These are phyloP conservation scores for Phytophthora tentaculata DNA, from an alignment of 352 stramenopile genomes.

Conservation along the genomic window DNA sequence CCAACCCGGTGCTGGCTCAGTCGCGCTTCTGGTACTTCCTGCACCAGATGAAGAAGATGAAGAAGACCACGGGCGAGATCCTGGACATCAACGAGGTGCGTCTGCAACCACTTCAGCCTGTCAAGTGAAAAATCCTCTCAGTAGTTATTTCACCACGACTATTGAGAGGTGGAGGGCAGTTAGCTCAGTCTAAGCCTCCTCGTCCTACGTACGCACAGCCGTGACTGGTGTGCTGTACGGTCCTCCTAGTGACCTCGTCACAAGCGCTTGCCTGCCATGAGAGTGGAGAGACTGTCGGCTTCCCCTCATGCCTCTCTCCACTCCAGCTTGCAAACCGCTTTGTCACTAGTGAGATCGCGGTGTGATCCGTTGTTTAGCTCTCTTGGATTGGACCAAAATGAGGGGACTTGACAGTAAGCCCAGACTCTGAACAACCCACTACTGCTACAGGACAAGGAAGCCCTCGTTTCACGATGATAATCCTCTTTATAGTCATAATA, in stretches of 20 bases:
- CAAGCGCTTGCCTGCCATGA: constrained; percentile 89
- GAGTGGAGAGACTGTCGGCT: constrained; percentile 43
- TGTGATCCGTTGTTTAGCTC: constrained; percentile 81
- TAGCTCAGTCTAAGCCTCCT: constrained; percentile 2
- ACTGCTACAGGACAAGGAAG: constrained; percentile 18
- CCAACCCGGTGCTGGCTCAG: constrained; percentile 97
- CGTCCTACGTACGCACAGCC: constrained; percentile 17
- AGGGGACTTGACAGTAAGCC: constrained; percentile 39
- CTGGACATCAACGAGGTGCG: constrained; percentile 98
- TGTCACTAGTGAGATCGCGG: constrained; percentile 65
- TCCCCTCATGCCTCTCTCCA: constrained; percentile 41
- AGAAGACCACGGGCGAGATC: constrained; percentile 99
- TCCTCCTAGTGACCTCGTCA: constrained; percentile 59
- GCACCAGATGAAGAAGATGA: constrained; percentile 99
- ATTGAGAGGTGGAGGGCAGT: constrained; percentile 19
- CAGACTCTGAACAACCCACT: constrained; percentile 30
- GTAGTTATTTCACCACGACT: constrained; percentile 12
- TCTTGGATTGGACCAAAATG: constrained; percentile 44
- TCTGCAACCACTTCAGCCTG: constrained; percentile 40
- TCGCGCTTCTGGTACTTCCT: constrained; percentile 99
- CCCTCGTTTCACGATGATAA: neutral
- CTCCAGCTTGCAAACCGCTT: constrained; percentile 91
- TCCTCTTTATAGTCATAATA: neutral
- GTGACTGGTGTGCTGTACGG: constrained; percentile 9
- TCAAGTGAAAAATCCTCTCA: constrained; percentile 21